Base-by-base conservation (phyloP, 2,329 filamentous ascomycete genomes). In the Purpureocillium lavendulum region DNA sequence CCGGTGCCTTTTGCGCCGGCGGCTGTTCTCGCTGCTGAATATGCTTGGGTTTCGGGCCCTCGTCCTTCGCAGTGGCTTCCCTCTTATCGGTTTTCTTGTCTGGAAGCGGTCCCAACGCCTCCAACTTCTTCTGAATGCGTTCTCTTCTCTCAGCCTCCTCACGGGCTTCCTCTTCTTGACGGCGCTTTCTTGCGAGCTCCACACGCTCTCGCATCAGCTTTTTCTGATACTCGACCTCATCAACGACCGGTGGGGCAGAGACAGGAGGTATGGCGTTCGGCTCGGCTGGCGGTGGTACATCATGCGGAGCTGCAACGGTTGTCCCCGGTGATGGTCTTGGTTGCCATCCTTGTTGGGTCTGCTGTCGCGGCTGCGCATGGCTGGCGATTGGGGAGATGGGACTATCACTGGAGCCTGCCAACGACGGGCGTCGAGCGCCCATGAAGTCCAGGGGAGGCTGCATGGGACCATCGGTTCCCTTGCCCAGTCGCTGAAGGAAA, bases 201-300 rank as follows among this genome's bases (percentile, higher is more conserved):
- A 80, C 71, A 30, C 77, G 76, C 50, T 86, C 80, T 30, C 73
- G 73, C 83, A 89, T 88, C 16, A 86, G 73, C 62, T 71, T 84
- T 71, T 67, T 84, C 62, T 76, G 83, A 52, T 65, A 75, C 58
- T 69, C 79, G 47, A 71, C 71, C 42, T 84, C 79, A 30, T 77
- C 69, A 35, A 75, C 71, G 3, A 58, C 53, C 17, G 57, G 55
- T 16, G 55, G 57, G 42, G 56, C 49, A 14, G 52, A 54, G 9
- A 59, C 54, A 21, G 63, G 55, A 30, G 52, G 44, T 15, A 52
- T 42, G 36, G 55, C 46, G 45, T 60, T 54, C 39, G 60, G 35
- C 49, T 66, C 51, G 6, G 49, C 40, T 11, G 46, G 43, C 18
- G 46, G 37, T 9, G 45, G 49, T 13, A 44, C 41, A 48, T 63